phyloP scores from a whole-genome alignment of 352 stramenopile genomes.

The Phytophthora chlamydospora region DNA sequence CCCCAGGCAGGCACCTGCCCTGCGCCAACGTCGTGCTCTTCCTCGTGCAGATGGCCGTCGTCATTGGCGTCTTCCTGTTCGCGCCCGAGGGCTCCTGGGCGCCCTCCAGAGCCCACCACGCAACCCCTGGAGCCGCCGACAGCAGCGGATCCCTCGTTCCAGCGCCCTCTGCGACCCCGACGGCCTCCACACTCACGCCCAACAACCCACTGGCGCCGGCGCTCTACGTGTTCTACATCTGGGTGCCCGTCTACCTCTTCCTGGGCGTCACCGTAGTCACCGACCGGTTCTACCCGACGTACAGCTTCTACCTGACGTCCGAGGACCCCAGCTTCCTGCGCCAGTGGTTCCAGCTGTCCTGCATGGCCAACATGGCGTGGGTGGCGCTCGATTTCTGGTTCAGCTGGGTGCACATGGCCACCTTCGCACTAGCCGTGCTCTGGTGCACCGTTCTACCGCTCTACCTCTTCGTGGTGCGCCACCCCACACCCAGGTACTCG shows the following conservation, averaged over 20 bases:
- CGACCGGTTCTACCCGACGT: conserved; percentile 59
- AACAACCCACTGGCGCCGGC: conserved; percentile 52
- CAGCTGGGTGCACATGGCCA: conserved; percentile 59
- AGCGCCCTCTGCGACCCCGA: conserved; percentile 9
- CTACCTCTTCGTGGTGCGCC: conserved; percentile 61
- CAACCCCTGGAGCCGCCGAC: conserved; percentile 23
- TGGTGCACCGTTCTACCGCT: conserved; percentile 64
- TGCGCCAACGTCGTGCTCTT: conserved; percentile 44
- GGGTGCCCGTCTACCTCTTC: conserved; percentile 61
- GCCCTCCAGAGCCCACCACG: conserved; percentile 5
- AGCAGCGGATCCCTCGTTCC: conserved; percentile 30
- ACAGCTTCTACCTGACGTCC: conserved; percentile 62
- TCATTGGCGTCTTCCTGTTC: conserved; percentile 34
- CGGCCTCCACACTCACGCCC: conserved; percentile 33
- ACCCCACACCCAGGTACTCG: conserved; percentile 47
- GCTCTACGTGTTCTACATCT: conserved; percentile 59
- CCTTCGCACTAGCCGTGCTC: conserved; percentile 59
- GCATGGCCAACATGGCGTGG: conserved; percentile 57
- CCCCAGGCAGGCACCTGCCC: conserved; percentile 32
- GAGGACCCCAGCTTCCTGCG: conserved; percentile 53
- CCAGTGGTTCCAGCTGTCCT: conserved; percentile 61
- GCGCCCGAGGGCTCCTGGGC: conserved; percentile 41
- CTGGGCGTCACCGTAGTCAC: conserved; percentile 48
- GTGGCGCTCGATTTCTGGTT: conserved; percentile 58
- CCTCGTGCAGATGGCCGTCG: conserved; percentile 31